Evolutionary conservation across 2,329 filamentous ascomycete species (phyloP).

Genomic region (Chaetomiaceae sp.): DNA sequence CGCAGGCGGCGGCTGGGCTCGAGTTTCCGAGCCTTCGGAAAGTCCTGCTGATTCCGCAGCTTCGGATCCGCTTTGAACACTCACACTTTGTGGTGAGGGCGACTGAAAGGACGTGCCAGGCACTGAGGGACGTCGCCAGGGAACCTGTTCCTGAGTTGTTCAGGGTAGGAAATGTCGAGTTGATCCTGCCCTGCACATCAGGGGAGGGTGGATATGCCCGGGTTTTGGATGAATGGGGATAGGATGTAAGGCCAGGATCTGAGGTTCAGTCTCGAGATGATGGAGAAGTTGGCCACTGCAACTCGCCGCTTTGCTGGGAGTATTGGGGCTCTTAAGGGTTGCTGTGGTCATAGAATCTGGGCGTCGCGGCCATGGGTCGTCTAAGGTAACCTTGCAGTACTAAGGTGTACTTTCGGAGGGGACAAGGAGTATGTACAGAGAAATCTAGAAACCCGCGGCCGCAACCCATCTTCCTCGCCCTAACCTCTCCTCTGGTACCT

Average conservation of each 20-base stretch:
- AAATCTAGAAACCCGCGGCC: neutral
- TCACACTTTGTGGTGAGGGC: neutral
- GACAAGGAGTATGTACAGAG: conserved; percentile 2
- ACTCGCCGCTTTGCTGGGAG: too few relatives aligned
- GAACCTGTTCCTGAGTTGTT: neutral
- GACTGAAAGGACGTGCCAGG: too few relatives aligned
- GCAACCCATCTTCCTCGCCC: neutral
- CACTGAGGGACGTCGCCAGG: neutral
- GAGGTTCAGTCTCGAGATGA: too few relatives aligned
- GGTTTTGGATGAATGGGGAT: too few relatives aligned
- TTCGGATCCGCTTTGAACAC: too few relatives aligned
- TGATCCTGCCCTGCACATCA: neutral
- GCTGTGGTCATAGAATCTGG: too few relatives aligned
- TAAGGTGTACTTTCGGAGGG: too few relatives aligned
- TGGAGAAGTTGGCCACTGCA: too few relatives aligned
- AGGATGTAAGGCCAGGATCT: too few relatives aligned
- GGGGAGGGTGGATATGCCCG: too few relatives aligned
- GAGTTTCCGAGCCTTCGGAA: neutral
- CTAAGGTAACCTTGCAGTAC: too few relatives aligned
- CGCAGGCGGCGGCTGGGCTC: neutral
- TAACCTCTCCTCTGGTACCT: conserved; percentile 9
- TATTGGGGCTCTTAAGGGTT: too few relatives aligned
- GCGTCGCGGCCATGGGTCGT: neutral
- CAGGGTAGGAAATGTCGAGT: neutral
- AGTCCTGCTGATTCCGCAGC: neutral